Conservation (phyloP, 2,329 filamentous ascomycete genomes). For the Claviceps pusilla region DNA sequence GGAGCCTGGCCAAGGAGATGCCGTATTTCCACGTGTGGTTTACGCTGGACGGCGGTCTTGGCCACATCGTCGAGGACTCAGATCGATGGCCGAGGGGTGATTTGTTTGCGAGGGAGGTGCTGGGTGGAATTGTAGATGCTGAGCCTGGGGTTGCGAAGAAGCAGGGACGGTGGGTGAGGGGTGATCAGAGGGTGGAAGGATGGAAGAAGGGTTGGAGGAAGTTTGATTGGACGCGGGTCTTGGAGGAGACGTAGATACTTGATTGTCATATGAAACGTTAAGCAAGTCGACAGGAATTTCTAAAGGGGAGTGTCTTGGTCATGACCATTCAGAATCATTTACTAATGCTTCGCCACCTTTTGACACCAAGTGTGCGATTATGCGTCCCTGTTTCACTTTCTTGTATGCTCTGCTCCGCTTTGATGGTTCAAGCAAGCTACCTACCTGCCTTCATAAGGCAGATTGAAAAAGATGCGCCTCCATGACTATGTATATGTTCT, state of each 20-base stretch:
- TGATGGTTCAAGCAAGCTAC: too few species aligned
- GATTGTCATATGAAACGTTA: not conserved
- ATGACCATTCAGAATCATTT: too few species aligned
- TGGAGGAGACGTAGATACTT: conserved; percentile 23
- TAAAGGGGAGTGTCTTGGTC: too few species aligned
- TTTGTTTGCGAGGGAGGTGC: conserved; percentile 77
- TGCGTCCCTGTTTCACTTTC: too few species aligned
- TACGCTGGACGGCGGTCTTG: conserved; percentile 75
- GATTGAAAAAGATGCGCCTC: too few species aligned
- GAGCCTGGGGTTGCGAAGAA: conserved; percentile 74
- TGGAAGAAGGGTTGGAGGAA: conserved; percentile 80
- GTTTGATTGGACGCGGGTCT: conserved; percentile 69
- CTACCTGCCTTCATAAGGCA: too few species aligned
- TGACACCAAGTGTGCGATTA: too few species aligned
- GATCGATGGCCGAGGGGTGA: conserved; percentile 80
- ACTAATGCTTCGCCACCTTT: too few species aligned
- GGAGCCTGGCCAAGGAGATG: conserved; percentile 81
- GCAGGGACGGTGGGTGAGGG: conserved; percentile 70
- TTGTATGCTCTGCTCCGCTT: too few species aligned
- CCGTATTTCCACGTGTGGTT: conserved; percentile 99
- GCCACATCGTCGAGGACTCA: conserved; percentile 80
- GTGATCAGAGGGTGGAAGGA: conserved; percentile 53
- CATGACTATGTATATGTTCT: too few species aligned
- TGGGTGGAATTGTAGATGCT: conserved; percentile 81
- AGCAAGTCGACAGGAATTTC: too few species aligned